Evolutionary conservation across 139 green algal genomes (phyloP).

Genomic region (Edaphochlamys debaryana): DNA sequence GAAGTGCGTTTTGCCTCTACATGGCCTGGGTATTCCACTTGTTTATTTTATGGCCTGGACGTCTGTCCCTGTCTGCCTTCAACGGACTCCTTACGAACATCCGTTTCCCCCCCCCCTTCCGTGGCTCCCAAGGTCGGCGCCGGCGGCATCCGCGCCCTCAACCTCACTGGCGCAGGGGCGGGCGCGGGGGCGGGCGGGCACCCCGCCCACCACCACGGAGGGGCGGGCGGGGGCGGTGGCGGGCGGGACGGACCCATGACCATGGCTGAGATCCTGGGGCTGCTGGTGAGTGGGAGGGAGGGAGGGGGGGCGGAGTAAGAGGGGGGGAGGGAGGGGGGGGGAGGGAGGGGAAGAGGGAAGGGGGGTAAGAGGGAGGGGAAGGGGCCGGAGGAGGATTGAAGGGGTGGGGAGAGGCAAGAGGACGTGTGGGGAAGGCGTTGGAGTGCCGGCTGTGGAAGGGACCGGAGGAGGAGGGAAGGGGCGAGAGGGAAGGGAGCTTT

Average conservation of each 20-base stretch:
- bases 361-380: not conserved
- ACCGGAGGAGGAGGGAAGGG: no score
- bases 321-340: not conserved
- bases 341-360: not conserved
- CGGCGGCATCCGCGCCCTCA: constrained; percentile 72
- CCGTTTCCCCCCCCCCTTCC: not conserved
- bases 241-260: constrained; percentile 65
- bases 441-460: no score
- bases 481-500: no score
- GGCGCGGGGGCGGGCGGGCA: not conserved
- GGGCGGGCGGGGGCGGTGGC: not conserved
- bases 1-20: no score
- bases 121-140: constrained; percentile 67
- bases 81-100: no score
- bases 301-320: not conserved
- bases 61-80: not conserved
- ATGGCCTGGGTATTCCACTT: no score
- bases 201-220: not conserved
- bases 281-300: constrained; percentile 45
- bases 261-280: constrained; percentile 88
- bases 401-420: not conserved
- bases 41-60: no score
- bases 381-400: not conserved
- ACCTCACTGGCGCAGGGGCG: not conserved
- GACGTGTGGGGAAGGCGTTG: no score